Percentiles rank a stretch among this genome's conserved stretches.
phyloP scores from a whole-genome alignment of 106 monocot species.

The Hemerocallis citrina region DNA sequence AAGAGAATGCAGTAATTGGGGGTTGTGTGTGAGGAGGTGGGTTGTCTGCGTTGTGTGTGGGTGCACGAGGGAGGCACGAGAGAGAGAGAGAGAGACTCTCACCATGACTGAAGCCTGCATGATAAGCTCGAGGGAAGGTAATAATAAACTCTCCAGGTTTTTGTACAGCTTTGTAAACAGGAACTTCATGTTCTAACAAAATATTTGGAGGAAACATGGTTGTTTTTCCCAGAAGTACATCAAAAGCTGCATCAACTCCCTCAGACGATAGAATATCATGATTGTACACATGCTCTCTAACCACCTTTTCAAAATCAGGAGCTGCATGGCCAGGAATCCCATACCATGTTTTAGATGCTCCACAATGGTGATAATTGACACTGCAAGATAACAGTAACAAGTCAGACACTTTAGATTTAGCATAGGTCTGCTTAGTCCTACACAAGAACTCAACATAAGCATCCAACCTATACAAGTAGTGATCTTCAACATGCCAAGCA shows the following conservation, averaged over 20 bases:
- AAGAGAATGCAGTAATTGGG: too few relatives aligned
- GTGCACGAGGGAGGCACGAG: too few relatives aligned
- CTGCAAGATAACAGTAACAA: conserved; percentile 39
- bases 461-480: conserved; percentile 77
- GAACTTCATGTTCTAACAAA: conserved; percentile 65
- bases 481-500: conserved; percentile 96
- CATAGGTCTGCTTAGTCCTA: neutral
- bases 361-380: conserved; percentile 96
- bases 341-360: conserved; percentile 92
- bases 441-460: neutral
- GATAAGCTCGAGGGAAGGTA: conserved; percentile 87
- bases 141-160: conserved; percentile 83
- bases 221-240: conserved; percentile 74
- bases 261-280: conserved; percentile 45
- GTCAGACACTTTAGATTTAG: neutral
- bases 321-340: conserved; percentile 82
- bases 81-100: neutral
- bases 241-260: conserved; percentile 68
- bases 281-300: conserved; percentile 53
- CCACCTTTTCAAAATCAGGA: conserved; percentile 61
- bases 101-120: conserved; percentile 94
- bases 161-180: conserved; percentile 87
- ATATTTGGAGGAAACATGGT: conserved; percentile 87
- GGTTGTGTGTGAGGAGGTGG: neutral
- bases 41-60: too few relatives aligned